Evolutionary conservation across 768 basidiomycete species (phyloP), one percentile per base, ranked within the genome.

Genomic region (Sporobolomyces pararoseus): DNA sequence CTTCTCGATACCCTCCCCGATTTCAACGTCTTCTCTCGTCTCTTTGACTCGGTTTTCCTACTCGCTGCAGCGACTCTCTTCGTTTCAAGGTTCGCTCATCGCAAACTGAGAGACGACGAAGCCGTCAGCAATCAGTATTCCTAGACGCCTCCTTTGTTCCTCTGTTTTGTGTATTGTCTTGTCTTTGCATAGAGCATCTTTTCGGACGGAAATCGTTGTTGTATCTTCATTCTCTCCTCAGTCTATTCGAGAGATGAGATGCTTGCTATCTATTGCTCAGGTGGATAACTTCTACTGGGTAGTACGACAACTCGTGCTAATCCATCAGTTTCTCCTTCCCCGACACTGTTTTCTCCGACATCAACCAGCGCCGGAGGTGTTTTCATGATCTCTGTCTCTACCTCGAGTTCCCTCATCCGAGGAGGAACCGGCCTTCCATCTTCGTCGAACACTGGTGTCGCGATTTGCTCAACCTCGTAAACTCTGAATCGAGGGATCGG

Each of bases 31-130:
- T 77, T 77, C 58, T 70, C 70, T 7, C 71, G 76, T 23, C 63
- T 77, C 29, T 77, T 77, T 59, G 76, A 77, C 63, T 65, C 46
- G n/a, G 74, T 75, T 42, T 77, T 77, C 64, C 67, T 77, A 25
- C 25, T 77, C 54, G 59, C 76, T 5, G 76, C 76, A 2, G 59
- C 50, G 5, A 70, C 65, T 4, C 32, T 73, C 16, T 73, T 74
- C 44, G 47, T 72, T n/a, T 51, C 70, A 50, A 53, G 75, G 1
- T 77, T 49, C 49, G 34, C 76, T 29, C 61, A 70, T 2, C 44
- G 66, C 14, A 70, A 74, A 59, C 54, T 74, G 13, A n/a, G 68
- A 25, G 68, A 70, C 63, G 72, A 70, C 34, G 72, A 67, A 3
- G 59, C 32, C 4, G 29, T 73, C 13, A 57, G 29, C 7, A 34